phyloP scores from a whole-genome alignment of 2,329 filamentous ascomycete species.

The Emergomyces orientalis region DNA sequence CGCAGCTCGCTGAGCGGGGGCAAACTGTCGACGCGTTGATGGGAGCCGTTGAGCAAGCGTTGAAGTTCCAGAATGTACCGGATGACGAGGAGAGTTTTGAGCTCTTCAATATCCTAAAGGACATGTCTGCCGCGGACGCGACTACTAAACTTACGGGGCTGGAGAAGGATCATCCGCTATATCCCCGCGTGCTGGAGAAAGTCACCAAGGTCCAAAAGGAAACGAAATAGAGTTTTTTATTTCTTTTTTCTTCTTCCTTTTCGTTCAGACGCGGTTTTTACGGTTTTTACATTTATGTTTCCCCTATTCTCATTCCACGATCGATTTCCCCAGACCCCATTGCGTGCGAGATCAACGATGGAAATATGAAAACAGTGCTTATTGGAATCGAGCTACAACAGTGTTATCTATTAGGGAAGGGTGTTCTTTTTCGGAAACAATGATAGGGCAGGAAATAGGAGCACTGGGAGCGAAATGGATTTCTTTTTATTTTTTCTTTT shows the following conservation, averaged over 20 bases:
- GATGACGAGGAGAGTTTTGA: slow-evolving; percentile 83
- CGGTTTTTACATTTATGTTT: neutral
- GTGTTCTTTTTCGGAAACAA: neutral
- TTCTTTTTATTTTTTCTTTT: neutral
- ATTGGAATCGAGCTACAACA: neutral
- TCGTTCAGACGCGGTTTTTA: neutral
- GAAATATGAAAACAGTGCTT: neutral
- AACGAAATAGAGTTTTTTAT: slow-evolving; percentile 25
- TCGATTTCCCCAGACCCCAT: neutral
- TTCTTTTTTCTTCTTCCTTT: no score
- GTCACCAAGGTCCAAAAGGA: slow-evolving; percentile 70
- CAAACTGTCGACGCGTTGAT: slow-evolving; percentile 65
- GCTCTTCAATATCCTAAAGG: slow-evolving; percentile 75
- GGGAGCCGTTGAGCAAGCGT: slow-evolving; percentile 77
- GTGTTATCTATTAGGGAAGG: neutral
- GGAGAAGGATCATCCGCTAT: slow-evolving; percentile 66
- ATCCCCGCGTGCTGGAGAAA: slow-evolving; percentile 61
- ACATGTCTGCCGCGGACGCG: slow-evolving; percentile 62
- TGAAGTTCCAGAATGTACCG: slow-evolving; percentile 91
- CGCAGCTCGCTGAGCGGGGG: slow-evolving; percentile 74
- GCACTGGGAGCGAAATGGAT: neutral
- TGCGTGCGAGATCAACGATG: neutral
- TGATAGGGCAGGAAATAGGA: neutral
- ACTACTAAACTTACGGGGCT: slow-evolving; percentile 76
- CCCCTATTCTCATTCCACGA: neutral